Base-by-base conservation (phyloP, 1,284 basidiomycete genomes). In the Pseudozyma sp. region DNA sequence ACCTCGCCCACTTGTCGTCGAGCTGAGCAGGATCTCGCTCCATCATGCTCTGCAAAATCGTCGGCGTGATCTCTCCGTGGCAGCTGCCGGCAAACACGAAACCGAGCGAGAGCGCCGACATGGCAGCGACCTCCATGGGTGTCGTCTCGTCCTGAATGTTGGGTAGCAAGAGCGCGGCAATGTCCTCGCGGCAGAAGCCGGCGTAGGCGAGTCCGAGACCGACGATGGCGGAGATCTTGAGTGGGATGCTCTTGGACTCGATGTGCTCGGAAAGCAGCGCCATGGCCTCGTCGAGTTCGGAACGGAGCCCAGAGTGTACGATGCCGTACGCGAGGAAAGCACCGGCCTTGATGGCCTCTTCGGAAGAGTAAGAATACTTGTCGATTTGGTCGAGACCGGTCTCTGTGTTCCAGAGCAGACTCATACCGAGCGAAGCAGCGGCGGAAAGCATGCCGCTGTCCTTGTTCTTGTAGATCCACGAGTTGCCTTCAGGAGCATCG, bases 391-490 rank as follows among this genome's bases (percentile, higher is more conserved):
- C 92, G 60, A 99, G 88, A 80, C 97, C 97, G 63, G 92, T 89
- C 68, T 99, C 97, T 31, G 94, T 94, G 85, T 99, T 95, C 97
- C 97, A 99, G 3, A 99, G 87, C 77, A 98, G 87, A 85, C 92
- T 92, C 62, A 99, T 88, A 50, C 97, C 97, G 55, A 98, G 89
- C 67, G 93, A 95, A 3, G 97, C 97, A 19, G 96, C 90, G 17
- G 97, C 97, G 72, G 93, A 94, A 88, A 97, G 90, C 94, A 97
- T 98, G 63, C 94, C 94, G 92, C 97, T 92, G 61, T 98, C 96
- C 87, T 98, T 98, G 87, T 98, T 98, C 89, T 98, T 98, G 88
- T 99, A 99, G 74, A 99, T 94, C 93, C 95, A 99, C 78, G 93
- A 95, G 85, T 91, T 92, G 24, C 96, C 96, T 82, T 97, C 95